Evolutionary conservation across 2,329 filamentous ascomycete species (phyloP).

Genomic region (Drechslera avenae): DNA sequence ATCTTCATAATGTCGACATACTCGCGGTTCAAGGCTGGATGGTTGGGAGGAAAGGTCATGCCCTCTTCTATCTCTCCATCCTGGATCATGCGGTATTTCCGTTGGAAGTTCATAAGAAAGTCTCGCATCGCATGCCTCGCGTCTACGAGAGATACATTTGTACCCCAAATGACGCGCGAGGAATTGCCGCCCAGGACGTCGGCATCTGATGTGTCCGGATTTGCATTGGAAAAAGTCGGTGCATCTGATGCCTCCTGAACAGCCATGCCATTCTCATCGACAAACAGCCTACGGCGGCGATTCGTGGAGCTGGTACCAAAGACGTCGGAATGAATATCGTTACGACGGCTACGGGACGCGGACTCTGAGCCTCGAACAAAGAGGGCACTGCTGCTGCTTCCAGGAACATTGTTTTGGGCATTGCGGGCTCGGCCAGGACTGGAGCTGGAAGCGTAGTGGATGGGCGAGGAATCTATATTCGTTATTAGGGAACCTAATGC

Average conservation of each 20-base stretch:
- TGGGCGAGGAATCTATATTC: constrained; percentile 81
- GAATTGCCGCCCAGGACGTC: constrained; percentile 82
- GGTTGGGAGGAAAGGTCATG: constrained; percentile 68
- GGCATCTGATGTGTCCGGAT: constrained; percentile 90
- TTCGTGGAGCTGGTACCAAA: constrained; percentile 52
- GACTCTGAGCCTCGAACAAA: constrained; percentile 72
- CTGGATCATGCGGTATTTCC: constrained; percentile 90
- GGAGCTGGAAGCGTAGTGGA: constrained; percentile 88
- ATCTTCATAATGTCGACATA: constrained; percentile 86
- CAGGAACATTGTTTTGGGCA: constrained; percentile 70
- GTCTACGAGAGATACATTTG: constrained; percentile 91
- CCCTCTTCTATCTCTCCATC: constrained; percentile 78
- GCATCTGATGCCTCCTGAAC: constrained; percentile 61
- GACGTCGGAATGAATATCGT: constrained; percentile 85
- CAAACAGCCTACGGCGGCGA: constrained; percentile 62
- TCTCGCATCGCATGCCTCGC: constrained; percentile 87
- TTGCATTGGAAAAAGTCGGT: constrained; percentile 67
- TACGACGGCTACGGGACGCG: constrained; percentile 70
- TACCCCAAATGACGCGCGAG: constrained; percentile 91
- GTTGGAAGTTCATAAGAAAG: constrained; percentile 88
- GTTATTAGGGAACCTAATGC: constrained; percentile 16
- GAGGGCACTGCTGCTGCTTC: constrained; percentile 82
- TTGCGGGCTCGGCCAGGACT: constrained; percentile 71
- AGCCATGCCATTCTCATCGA: constrained; percentile 68
- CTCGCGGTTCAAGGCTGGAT: constrained; percentile 76